Evolutionary conservation across 83 land plant genomes (phyloP), one percentile per base, ranked within the genome.

Genomic region (Diphasiastrum complanatum): DNA sequence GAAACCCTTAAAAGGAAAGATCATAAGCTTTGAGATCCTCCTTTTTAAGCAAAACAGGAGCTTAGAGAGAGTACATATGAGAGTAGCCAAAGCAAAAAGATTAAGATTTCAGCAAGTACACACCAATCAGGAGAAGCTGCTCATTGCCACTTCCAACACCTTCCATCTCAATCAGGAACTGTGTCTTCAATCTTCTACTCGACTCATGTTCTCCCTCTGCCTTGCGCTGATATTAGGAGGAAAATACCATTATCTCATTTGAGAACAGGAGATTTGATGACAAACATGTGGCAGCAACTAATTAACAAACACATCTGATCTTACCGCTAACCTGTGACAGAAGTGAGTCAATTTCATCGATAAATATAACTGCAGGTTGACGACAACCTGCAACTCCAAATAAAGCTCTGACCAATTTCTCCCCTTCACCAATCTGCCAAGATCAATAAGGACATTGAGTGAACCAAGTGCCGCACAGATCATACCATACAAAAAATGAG

Each of bases 361-460:
- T 95, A 73, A 95, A 95, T n/a, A 95, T 95, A 18, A 95, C 99
- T 60, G 99, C 99, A 47, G 99, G 99, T 67, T 95, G 99, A 25
- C 96, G 96, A 58, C 99, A 95, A 56, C 92, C 78, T 18, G 99
- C 99, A 66, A 95, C 99, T 43, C 89, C 99, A 86, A 95, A 95
- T 34, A 95, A 80, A 24, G 97, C 99, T 62, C 99, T 69, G 40
- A 95, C 99, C 18, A 95, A 72, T 78, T 95, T 95, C 72, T 95
- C 99, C 50, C 99, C 99, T 74, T 95, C 99, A 24, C 99, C 99
- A 67, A 95, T 95, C 97, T 95, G 70, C 51, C 56, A 41, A 26
- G 1, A 18, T 47, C 29, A 36, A 11, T 8, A 61, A 25, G 12
- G 19, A 19, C 38, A 55, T 5, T 48, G 5, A 6, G 6, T 11